phyloP scores from a whole-genome alignment of 176 grass and related monocot species.

The Triticum urartu region DNA sequence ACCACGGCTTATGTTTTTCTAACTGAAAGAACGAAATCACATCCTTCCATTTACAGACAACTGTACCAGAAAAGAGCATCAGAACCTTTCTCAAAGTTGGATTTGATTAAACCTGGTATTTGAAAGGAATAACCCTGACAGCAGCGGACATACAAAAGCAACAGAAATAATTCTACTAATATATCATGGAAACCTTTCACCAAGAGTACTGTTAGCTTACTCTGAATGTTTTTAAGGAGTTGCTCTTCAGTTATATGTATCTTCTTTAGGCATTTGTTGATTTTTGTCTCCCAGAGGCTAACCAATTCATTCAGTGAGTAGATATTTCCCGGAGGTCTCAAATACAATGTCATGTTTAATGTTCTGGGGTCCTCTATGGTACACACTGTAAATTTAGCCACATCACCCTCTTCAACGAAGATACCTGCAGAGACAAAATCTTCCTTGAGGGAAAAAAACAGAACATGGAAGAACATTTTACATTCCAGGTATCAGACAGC shows the following conservation, averaged over 20 bases:
- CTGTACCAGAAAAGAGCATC: constrained; percentile 2
- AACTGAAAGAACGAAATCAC: not conserved
- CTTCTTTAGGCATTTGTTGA: constrained; percentile 50
- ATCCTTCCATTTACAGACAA: not conserved
- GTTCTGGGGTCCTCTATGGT: constrained; percentile 75
- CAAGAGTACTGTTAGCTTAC: constrained; percentile 42
- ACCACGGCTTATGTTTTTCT: not conserved
- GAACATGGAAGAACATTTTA: not conserved
- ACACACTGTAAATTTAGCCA: constrained; percentile 73
- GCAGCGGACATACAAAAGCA: constrained; percentile 17
- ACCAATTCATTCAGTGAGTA: constrained; percentile 76
- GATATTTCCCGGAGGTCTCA: constrained; percentile 69
- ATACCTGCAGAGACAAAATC: constrained; percentile 52
- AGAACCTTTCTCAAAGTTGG: constrained; percentile 3
- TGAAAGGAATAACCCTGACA: not conserved
- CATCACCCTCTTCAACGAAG: constrained; percentile 74
- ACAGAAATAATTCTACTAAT: not conserved
- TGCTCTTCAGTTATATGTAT: constrained; percentile 63
- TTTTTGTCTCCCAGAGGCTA: constrained; percentile 75
- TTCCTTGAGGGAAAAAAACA: constrained; percentile 14
- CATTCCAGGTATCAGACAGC: constrained; percentile 1
- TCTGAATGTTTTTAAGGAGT: constrained; percentile 62
- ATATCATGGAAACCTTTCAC: not conserved
- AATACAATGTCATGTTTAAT: constrained; percentile 75
- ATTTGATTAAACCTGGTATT: not conserved